Evolutionary conservation across 805 yeast species (phyloP).

Genomic region (Zygoascus bituminiphila): DNA sequence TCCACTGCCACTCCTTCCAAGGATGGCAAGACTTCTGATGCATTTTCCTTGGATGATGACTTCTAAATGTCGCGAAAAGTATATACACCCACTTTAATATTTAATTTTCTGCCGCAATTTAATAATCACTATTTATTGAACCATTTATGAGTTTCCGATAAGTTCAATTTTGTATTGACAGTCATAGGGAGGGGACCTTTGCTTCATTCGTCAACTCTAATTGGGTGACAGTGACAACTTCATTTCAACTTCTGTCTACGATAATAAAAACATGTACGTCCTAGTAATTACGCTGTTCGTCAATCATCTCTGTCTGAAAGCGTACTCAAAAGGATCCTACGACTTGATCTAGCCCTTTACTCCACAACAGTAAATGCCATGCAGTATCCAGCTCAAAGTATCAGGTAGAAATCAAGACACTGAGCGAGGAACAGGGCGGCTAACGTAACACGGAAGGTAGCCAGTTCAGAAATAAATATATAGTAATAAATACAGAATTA

Average conservation of each 20-base stretch:
- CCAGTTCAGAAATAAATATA: background rate
- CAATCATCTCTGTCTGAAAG: constrained; percentile 7
- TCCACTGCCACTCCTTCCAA: constrained; percentile 37
- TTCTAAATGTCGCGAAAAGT: too few species aligned
- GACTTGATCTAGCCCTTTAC: constrained; percentile 9
- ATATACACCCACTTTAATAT: background rate
- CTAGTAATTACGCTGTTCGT: constrained; percentile 13
- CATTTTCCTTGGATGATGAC: constrained; percentile 87
- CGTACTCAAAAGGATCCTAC: constrained; percentile 15
- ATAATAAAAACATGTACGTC: constrained; percentile 1
- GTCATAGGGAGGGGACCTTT: too few species aligned
- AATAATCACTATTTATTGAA: background rate
- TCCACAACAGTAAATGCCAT: background rate
- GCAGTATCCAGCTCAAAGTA: constrained; percentile 16
- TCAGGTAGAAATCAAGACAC: constrained; percentile 1
- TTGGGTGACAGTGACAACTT: too few species aligned
- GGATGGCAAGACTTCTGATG: constrained; percentile 31
- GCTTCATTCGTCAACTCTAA: too few species aligned
- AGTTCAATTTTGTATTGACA: too few species aligned
- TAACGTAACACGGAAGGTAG: background rate
- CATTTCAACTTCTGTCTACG: too few species aligned
- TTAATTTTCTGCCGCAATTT: background rate
- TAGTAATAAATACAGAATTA: background rate
- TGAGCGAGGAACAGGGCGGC: constrained; percentile 18
- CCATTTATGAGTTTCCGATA: too few species aligned